Base-by-base conservation (phyloP, 306 rosid species). In the Cucumis cinereus region DNA sequence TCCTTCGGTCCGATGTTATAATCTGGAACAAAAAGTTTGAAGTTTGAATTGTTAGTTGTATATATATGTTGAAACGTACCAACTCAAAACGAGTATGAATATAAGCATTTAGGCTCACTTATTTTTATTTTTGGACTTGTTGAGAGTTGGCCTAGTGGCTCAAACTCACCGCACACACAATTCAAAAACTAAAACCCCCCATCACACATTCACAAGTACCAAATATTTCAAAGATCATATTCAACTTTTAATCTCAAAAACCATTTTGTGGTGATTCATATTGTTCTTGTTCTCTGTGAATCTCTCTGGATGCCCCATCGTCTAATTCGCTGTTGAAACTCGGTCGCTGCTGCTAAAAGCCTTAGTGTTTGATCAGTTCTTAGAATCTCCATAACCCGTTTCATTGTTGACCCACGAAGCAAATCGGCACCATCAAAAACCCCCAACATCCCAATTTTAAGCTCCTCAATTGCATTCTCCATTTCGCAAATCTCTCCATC, bases 291-390 rank as follows among this genome's bases (percentile, higher is more conserved):
- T 28, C 72, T 20, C 52, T 66, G 72, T 14, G 19, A 0, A 71
- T 73, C 84, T 43, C 67, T 63, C 28, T 53, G 57, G 38, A 77
- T 3, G 5, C 87, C 86, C 77, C 76, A 79, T 19, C 75, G 74
- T 45, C 87, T 69, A 0, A 73, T 41, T 0, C 74, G 41, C 0
- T 83, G 35, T 75, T 88, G 92, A 76, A 84, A 84, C 62, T 76
- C 14, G 0, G 74, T 70, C 7, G 81, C 81, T 15, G 82, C 82
- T 7, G 80, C 75, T 49, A 88, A 66, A 50, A 86, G 81, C 76
- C 53, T 75, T 20, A 88, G 80, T 24, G 75, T 83, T 77, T 86
- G 88, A 28, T 45, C 40, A 26, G 80, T 57, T 0, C 30, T 75
- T 14, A 84, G 71, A n/a, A 85, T 68, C 74, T 26, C 86, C 58